Conservation (phyloP, 805 yeast species). For the Scheffersomyces coipomensis region DNA sequence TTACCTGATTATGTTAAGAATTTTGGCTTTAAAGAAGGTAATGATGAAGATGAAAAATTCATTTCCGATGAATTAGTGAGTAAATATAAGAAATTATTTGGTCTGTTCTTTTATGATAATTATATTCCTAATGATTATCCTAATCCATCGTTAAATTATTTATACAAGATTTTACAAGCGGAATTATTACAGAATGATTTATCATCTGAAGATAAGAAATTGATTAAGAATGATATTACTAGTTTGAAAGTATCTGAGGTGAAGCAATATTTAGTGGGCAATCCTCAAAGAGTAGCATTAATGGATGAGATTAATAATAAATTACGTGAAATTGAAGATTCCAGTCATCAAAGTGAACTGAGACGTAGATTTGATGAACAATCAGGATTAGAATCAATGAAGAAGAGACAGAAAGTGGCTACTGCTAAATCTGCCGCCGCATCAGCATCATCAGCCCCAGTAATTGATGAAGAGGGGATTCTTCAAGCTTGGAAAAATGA, state of each 20-base stretch:
- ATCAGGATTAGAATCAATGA: background rate
- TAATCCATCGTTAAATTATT: conserved; percentile 70
- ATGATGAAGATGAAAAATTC: conserved; percentile 10
- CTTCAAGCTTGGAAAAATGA: conserved; percentile 41
- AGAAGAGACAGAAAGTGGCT: background rate
- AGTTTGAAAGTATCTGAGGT: conserved; percentile 13
- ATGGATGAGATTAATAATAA: conserved; percentile 9
- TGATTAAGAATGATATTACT: conserved; percentile 20
- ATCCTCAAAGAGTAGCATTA: conserved; percentile 6
- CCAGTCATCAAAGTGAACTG: conserved; percentile 3
- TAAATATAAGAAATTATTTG: conserved; percentile 22
- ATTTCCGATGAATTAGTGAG: conserved; percentile 12
- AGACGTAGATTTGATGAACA: conserved; percentile 2
- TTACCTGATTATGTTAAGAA: conserved; percentile 43
- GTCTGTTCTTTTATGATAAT: conserved; percentile 42
- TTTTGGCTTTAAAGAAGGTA: conserved; percentile 7
- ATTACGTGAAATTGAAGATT: conserved; percentile 11
- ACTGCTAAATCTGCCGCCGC: background rate
- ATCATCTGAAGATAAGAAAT: conserved; percentile 10
- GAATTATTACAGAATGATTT: conserved; percentile 53
- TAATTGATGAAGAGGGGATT: conserved; percentile 33
- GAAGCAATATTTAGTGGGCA: conserved; percentile 1
- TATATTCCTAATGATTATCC: conserved; percentile 58
- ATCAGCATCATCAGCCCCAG: conserved; percentile 1
- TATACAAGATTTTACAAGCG: conserved; percentile 62